These are phyloP conservation scores for Saturnispora halmiae DNA, from an alignment of 805 yeast genomes.

Conservation along the genomic window DNA sequence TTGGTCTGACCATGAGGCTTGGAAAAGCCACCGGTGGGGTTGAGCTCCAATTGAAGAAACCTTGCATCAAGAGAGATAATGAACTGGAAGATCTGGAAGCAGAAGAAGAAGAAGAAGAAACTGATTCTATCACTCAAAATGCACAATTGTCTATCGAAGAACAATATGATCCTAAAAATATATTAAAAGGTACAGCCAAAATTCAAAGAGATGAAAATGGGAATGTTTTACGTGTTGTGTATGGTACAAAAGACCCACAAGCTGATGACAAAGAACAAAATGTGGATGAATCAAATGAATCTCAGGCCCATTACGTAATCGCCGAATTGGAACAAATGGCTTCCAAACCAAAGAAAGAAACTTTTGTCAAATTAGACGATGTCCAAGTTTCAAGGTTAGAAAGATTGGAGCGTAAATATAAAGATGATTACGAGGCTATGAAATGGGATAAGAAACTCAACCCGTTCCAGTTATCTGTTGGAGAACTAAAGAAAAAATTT, in stretches of 20 bases:
- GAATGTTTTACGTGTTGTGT: constrained; percentile 53
- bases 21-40: constrained; percentile 71
- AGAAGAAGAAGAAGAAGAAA: constrained; percentile 30
- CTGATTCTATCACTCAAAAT: constrained; percentile 27
- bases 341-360: constrained; percentile 35
- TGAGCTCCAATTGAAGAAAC: constrained; percentile 46
- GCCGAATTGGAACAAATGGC: constrained; percentile 60
- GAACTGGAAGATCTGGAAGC: constrained; percentile 18
- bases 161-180: constrained; percentile 43
- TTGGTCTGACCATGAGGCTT: constrained; percentile 67
- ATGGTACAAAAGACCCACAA: constrained; percentile 50
- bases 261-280: neutral
- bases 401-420: constrained; percentile 61
- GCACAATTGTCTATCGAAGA: constrained; percentile 17
- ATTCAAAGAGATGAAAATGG: constrained; percentile 64
- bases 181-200: constrained; percentile 73
- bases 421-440: constrained; percentile 85
- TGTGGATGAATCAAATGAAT: constrained; percentile 25
- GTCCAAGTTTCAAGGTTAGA: constrained; percentile 71
- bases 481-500: constrained; percentile 69
- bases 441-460: constrained; percentile 84
- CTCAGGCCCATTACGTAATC: constrained; percentile 46
- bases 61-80: constrained; percentile 20
- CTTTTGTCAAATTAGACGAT: constrained; percentile 43
- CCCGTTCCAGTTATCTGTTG: constrained; percentile 73